Evolutionary conservation across 257 asterid species (phyloP).

Genomic region (Ballota nigra): DNA sequence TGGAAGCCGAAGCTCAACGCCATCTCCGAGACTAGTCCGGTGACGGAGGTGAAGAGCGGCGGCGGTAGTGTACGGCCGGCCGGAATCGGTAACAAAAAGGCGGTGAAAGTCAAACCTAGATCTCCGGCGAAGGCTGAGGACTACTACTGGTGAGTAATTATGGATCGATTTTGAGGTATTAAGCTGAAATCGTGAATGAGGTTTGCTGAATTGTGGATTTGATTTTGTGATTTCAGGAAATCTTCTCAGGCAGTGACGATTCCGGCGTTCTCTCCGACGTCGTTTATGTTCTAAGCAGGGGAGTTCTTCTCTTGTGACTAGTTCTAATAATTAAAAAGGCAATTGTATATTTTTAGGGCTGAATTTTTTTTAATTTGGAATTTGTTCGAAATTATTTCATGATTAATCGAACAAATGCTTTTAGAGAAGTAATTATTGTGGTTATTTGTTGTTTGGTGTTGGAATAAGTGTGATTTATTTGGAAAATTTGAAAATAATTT

Average conservation of each 20-base stretch:
- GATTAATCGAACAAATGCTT: not conserved
- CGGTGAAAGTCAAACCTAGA: conserved; percentile 22
- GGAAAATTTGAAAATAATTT: not conserved
- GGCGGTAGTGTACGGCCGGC: not conserved
- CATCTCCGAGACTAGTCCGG: conserved; percentile 42
- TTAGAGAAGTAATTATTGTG: not conserved
- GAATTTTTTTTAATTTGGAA: not conserved
- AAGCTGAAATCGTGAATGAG: not conserved
- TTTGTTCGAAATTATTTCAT: not conserved
- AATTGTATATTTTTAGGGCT: conserved; percentile 10
- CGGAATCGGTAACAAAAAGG: not conserved
- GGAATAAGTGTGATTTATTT: not conserved
- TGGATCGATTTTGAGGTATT: not conserved
- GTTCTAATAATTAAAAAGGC: not conserved
- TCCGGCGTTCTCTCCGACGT: conserved; percentile 48
- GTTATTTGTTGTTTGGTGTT: not conserved
- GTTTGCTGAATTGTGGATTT: not conserved
- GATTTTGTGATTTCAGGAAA: conserved; percentile 32
- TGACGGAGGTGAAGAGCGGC: not conserved
- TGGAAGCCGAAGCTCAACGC: conserved; percentile 54
- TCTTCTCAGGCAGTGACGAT: conserved; percentile 22
- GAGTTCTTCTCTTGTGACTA: not conserved
- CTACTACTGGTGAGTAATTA: conserved; percentile 20
- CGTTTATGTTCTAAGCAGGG: conserved; percentile 32
- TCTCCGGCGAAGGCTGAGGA: conserved; percentile 28